Evolutionary conservation across 1,284 basidiomycete genomes (phyloP).

Genomic region (Blastosporella zonata): DNA sequence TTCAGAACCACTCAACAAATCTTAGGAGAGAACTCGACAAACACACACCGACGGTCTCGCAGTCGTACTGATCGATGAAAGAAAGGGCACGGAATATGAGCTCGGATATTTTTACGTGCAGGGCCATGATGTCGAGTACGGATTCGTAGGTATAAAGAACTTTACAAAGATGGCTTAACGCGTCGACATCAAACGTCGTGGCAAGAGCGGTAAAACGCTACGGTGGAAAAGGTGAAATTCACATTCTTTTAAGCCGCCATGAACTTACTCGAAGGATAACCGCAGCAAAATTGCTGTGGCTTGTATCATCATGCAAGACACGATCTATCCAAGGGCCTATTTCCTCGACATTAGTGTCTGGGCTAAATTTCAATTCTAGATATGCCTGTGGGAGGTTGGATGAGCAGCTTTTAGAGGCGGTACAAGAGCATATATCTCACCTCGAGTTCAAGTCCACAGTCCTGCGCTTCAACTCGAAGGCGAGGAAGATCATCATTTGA

Average conservation of each 20-base stretch:
- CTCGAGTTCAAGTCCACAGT: constrained; percentile 50
- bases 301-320: constrained; percentile 57
- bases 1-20: background rate
- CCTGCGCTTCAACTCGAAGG: constrained; percentile 55
- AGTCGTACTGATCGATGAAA: constrained; percentile 72
- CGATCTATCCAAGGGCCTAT: constrained; percentile 47
- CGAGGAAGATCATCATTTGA: constrained; percentile 46
- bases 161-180: constrained; percentile 63
- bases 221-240: background rate
- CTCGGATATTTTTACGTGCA: constrained; percentile 64
- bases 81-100: constrained; percentile 57
- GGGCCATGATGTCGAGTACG: constrained; percentile 63
- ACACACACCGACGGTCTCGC: constrained; percentile 69
- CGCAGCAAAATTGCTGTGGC: constrained; percentile 57
- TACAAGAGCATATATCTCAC: constrained; percentile 31
- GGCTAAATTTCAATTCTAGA: constrained; percentile 56
- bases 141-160: constrained; percentile 54
- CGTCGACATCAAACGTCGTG: constrained; percentile 57
- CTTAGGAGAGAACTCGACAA: background rate
- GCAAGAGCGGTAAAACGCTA: constrained; percentile 56
- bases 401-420: background rate
- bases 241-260: background rate
- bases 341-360: constrained; percentile 54
- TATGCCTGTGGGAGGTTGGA: constrained; percentile 41
- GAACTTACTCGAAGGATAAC: constrained; percentile 53